A percentile compares a stretch with the other conserved stretches of the same genome.
Evolutionary conservation across 1,139 yeast genomes (phyloP).

Genomic region (Hyphopichia pseudoburtonii): DNA sequence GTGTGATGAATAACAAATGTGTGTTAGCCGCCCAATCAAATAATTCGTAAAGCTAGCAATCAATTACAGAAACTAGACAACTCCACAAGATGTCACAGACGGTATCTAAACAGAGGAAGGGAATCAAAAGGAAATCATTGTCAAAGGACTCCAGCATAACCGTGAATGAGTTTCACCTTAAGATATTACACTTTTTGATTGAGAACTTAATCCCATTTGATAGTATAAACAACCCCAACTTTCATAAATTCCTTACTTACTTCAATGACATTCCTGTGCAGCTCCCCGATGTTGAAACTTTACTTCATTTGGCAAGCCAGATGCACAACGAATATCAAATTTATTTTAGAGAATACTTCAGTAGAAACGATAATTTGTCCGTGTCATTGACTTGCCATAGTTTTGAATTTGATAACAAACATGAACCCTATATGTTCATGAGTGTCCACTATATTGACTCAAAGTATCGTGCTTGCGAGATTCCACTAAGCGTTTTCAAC

Average conservation of each 20-base stretch:
- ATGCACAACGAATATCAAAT: conserved; percentile 19
- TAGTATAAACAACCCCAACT: conserved; percentile 13
- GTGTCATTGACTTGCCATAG: conserved; percentile 22
- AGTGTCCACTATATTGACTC: conserved; percentile 20
- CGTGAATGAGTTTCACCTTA: not conserved
- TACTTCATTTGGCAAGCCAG: conserved; percentile 18
- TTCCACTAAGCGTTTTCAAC: conserved; percentile 22
- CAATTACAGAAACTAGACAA: too few relatives aligned
- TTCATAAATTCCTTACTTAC: conserved; percentile 12
- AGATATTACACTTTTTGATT: conserved; percentile 10
- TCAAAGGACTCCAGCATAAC: conserved; percentile 1
- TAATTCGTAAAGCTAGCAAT: not conserved
- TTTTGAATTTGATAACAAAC: conserved; percentile 14
- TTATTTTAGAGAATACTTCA: conserved; percentile 19
- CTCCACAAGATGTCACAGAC: not conserved
- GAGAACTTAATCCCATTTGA: conserved; percentile 23
- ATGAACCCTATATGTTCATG: conserved; percentile 17
- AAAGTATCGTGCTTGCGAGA: conserved; percentile 15
- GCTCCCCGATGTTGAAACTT: conserved; percentile 18
- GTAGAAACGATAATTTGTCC: conserved; percentile 9
- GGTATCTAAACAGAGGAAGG: conserved; percentile 4
- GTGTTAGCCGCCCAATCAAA: not conserved
- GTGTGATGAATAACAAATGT: too few relatives aligned
- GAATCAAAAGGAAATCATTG: conserved; percentile 7
- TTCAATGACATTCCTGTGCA: conserved; percentile 5